Conservation (phyloP, 2,329 filamentous ascomycete genomes). For the Proliferodiscus dingleyae region DNA sequence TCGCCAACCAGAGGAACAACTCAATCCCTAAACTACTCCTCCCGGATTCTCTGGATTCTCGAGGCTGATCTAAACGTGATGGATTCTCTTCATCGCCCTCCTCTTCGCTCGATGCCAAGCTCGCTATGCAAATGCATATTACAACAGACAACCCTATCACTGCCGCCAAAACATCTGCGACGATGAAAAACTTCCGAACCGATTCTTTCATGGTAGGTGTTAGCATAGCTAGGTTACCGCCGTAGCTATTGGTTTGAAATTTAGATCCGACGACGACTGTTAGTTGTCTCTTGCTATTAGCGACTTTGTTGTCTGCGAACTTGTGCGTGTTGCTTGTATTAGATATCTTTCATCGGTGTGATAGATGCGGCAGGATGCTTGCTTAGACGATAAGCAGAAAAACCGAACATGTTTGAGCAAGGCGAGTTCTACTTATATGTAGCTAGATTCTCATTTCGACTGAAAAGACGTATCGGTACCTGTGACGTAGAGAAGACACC, state of each 20-base stretch:
- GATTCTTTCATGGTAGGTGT: constrained; percentile 8
- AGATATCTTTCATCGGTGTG: constrained; percentile 8
- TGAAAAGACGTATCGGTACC: constrained; percentile 7
- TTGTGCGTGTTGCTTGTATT: constrained; percentile 10
- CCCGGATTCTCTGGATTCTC: constrained; percentile 9
- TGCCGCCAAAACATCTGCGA: constrained; percentile 8
- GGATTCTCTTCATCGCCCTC: constrained; percentile 15
- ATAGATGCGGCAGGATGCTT: constrained; percentile 13
- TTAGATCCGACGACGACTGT: constrained; percentile 10
- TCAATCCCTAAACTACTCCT: constrained; percentile 4
- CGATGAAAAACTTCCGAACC: constrained; percentile 9
- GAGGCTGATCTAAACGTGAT: constrained; percentile 11
- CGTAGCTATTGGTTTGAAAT: constrained; percentile 10
- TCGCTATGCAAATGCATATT: constrained; percentile 4
- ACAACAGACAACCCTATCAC: constrained; percentile 4
- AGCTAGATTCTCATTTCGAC: constrained; percentile 11
- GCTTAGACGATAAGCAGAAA: constrained; percentile 12
- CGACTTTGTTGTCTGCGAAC: constrained; percentile 12
- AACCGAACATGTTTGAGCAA: constrained; percentile 10
- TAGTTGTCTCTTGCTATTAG: constrained; percentile 11
- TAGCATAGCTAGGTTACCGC: constrained; percentile 8
- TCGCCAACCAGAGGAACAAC: constrained; percentile 3
- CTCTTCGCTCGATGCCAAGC: constrained; percentile 4
- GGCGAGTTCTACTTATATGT: constrained; percentile 5
- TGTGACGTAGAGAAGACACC: constrained; percentile 6